Base-by-base conservation (phyloP, 2,329 filamentous ascomycete species). In the Diaporthe sp. region DNA sequence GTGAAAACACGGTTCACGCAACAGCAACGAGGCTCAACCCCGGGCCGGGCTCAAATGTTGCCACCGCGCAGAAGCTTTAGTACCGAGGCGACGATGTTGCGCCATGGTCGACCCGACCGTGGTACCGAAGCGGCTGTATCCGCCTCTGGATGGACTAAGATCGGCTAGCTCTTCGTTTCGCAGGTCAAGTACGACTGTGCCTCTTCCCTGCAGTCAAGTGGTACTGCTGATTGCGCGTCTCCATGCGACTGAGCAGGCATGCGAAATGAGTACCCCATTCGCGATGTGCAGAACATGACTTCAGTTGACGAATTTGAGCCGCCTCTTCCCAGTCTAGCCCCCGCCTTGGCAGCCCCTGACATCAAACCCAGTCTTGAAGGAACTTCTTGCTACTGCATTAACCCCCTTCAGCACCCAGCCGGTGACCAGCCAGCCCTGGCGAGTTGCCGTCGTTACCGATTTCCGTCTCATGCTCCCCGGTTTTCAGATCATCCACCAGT, bases 401-500 rank as follows among this genome's bases (percentile, higher is more conserved):
- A 44, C 61, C 44, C 17, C 44, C 31, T 25, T 7, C 13, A 68
- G 47, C 47, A 39, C 63, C 47, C 22, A 53, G 31, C 20, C 31
- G 47, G 47, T 53, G 47, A 42, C 65, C 47, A 25, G 44, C 63
- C 63, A 39, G 31, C 4, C 63, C 47, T 53, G 47, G 47, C 47
- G 28, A 53, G 65, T 6, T 68, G 65, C 65, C 65, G 65, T 28
- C 65, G 13, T n/a, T 39, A 22, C 65, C 47, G 47, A 53, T 28
- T 68, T 55, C 13, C 39, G 65, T 20, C 25, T 37, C 47, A n/a
- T 42, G 22, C 47, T 13, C 65, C 22, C 42, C 49, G 65, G 65
- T 31, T 22, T 42, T 22, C 34, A 70, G 65, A 55, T 70, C 65
- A 51, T 70, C 65, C 65, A 70, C 65, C 65, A 70, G 49, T 70